phyloP scores from a whole-genome alignment of 2,329 filamentous ascomycete genomes.

The Sphaerulina vaccinii region DNA sequence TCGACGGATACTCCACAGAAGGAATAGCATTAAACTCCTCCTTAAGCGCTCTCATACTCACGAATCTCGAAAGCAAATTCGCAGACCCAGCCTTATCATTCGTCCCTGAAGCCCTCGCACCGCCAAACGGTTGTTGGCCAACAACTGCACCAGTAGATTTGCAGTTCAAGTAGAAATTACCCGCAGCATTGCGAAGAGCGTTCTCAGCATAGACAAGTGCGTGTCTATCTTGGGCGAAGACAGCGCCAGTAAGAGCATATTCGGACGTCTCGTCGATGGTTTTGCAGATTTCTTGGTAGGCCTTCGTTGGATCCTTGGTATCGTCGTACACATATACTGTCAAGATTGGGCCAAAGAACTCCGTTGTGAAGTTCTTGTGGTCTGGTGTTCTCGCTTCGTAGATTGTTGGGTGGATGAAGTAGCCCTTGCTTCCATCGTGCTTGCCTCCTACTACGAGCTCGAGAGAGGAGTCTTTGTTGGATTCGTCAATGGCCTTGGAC shows the following conservation, averaged over 20 bases:
- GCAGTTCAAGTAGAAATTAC: constrained; percentile 85
- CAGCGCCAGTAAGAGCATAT: constrained; percentile 74
- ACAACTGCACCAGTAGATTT: constrained; percentile 61
- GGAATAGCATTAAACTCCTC: constrained; percentile 53
- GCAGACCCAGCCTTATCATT: constrained; percentile 59
- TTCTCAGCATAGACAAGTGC: constrained; percentile 69
- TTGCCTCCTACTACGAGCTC: constrained; percentile 72
- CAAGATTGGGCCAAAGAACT: constrained; percentile 80
- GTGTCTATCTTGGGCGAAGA: constrained; percentile 69
- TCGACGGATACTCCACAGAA: constrained; percentile 55
- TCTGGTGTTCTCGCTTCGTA: constrained; percentile 71
- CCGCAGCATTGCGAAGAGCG: constrained; percentile 67
- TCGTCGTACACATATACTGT: constrained; percentile 78
- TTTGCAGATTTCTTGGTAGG: constrained; percentile 60
- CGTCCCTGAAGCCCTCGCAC: constrained; percentile 56
- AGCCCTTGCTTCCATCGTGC: constrained; percentile 75
- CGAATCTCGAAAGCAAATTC: constrained; percentile 53
- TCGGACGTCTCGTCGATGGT: constrained; percentile 70
- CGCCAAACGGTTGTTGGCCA: constrained; percentile 47
- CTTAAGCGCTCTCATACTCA: constrained; percentile 57
- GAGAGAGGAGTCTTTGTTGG: constrained; percentile 72
- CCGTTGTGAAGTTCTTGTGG: constrained; percentile 71
- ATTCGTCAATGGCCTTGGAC: constrained; percentile 70
- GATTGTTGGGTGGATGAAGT: constrained; percentile 80
- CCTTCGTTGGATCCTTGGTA: constrained; percentile 41